Evolutionary conservation across 148 eudicot species (phyloP).

Genomic region (Camellia sinensis): DNA sequence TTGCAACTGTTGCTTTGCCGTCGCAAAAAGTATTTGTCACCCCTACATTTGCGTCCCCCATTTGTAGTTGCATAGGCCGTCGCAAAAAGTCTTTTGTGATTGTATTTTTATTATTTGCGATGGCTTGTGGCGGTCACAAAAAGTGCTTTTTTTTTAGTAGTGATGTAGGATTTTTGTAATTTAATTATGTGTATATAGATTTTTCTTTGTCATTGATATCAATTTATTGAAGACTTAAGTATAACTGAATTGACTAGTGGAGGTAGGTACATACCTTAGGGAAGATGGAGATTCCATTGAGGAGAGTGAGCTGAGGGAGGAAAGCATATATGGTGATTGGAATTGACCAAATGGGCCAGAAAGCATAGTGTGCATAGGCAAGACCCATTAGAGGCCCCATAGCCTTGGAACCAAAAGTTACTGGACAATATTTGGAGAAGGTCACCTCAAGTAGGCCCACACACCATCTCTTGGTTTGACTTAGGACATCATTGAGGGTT

Average conservation of each 20-base stretch:
- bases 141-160: no score
- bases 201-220: no score
- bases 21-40: no score
- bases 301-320: slow-evolving; percentile 60
- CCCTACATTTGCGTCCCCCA: no score
- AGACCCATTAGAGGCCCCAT: slow-evolving; percentile 46
- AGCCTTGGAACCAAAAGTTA: slow-evolving; percentile 35
- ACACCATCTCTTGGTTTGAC: slow-evolving; percentile 53
- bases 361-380: slow-evolving; percentile 31
- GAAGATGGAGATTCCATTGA: slow-evolving; percentile 46
- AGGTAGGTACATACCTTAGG: slow-evolving; percentile 40
- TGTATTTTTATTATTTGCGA: no score
- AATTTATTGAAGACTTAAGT: not conserved
- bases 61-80: no score
- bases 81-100: no score
- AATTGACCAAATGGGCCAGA: slow-evolving; percentile 43
- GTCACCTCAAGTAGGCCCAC: slow-evolving; percentile 53
- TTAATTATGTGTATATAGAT: no score
- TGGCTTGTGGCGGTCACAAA: no score
- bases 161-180: no score
- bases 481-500: slow-evolving; percentile 36
- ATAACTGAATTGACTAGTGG: not conserved
- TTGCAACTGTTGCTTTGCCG: no score
- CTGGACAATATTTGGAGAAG: slow-evolving; percentile 32
- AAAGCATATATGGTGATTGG: slow-evolving; percentile 54